A percentile compares a stretch with the other conserved stretches of the same genome.
phyloP scores from a whole-genome alignment of 257 asterid species.

The Phtheirospermum japonicum region DNA sequence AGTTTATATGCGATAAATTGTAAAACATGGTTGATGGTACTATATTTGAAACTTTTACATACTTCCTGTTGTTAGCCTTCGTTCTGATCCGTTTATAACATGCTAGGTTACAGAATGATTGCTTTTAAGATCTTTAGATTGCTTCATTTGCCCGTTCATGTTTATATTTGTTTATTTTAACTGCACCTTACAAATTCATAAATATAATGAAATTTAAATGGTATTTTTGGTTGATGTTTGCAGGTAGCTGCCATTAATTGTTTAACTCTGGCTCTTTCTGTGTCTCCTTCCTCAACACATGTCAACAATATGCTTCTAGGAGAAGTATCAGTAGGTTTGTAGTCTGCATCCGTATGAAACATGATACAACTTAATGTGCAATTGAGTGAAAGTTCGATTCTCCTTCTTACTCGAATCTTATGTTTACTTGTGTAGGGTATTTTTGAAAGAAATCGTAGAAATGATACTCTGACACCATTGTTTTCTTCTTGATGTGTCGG shows the following conservation, averaged over 20 bases:
- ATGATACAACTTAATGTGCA: slow-evolving; percentile 16
- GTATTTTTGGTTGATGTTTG: slow-evolving; percentile 30
- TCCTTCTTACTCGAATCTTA: slow-evolving; percentile 13
- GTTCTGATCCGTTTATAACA: too few relatives aligned
- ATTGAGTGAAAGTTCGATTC: slow-evolving; percentile 19
- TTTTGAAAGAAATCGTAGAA: slow-evolving; percentile 12
- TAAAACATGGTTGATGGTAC: too few relatives aligned
- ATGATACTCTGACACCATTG: background rate
- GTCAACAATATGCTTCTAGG: slow-evolving; percentile 63
- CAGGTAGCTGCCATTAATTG: slow-evolving; percentile 77
- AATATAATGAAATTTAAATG: slow-evolving; percentile 16
- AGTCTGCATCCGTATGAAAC: slow-evolving; percentile 17
- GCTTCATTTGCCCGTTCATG: too few relatives aligned
- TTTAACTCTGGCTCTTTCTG: slow-evolving; percentile 71
- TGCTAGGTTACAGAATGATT: too few relatives aligned
- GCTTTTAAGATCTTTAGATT: too few relatives aligned
- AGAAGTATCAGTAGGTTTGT: slow-evolving; percentile 67
- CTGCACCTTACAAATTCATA: too few relatives aligned
- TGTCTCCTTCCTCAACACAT: slow-evolving; percentile 57
- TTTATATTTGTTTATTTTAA: too few relatives aligned
- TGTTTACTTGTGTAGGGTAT: slow-evolving; percentile 13
- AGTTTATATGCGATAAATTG: too few relatives aligned
- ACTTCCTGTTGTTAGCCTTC: slow-evolving; percentile 13
- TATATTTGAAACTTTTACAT: too few relatives aligned
- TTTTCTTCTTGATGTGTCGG: slow-evolving; percentile 14